Percentiles rank a stretch among this genome's conserved stretches.
phyloP scores from a whole-genome alignment of 164 flowering plant species.

The Cinnamomum micranthum region DNA sequence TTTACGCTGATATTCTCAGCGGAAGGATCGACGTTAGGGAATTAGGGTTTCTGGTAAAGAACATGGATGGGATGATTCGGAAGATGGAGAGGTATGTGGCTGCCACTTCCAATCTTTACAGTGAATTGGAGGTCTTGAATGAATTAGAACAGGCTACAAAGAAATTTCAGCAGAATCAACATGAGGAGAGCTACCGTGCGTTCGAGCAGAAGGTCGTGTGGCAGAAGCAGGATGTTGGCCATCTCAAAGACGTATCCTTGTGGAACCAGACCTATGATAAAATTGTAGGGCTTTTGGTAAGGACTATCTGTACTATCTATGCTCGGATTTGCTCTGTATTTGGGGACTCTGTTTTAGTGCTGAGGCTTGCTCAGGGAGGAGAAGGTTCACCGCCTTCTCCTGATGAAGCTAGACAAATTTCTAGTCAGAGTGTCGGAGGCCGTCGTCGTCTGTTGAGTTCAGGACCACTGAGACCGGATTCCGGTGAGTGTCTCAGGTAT shows the following conservation, averaged over 20 bases:
- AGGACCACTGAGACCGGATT: slow-evolving; percentile 27
- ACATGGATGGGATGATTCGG: slow-evolving; percentile 88
- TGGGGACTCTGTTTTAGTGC: slow-evolving; percentile 39
- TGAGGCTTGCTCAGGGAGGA: slow-evolving; percentile 13
- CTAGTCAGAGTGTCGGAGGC: slow-evolving; percentile 23
- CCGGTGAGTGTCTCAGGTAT: slow-evolving; percentile 21
- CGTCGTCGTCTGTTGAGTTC: slow-evolving; percentile 19
- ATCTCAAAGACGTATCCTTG: slow-evolving; percentile 65
- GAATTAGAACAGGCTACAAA: slow-evolving; percentile 74
- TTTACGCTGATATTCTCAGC: slow-evolving; percentile 63
- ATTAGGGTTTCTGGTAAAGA: slow-evolving; percentile 86
- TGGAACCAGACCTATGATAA: slow-evolving; percentile 93
- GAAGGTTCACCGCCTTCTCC: slow-evolving; percentile 22
- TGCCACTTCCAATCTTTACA: slow-evolving; percentile 57
- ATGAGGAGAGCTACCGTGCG: slow-evolving; percentile 66
- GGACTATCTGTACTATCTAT: slow-evolving; percentile 79
- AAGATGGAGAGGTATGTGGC: slow-evolving; percentile 84
- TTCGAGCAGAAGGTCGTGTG: slow-evolving; percentile 82
- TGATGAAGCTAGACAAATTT: slow-evolving; percentile 23
- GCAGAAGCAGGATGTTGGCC: slow-evolving; percentile 85
- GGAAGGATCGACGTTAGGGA: slow-evolving; percentile 72
- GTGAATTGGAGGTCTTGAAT: slow-evolving; percentile 76
- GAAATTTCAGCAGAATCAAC: slow-evolving; percentile 71
- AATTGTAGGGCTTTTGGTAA: slow-evolving; percentile 75
- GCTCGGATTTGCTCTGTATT: slow-evolving; percentile 60